Conservation (phyloP, 1,284 basidiomycete species). For the Apiotrichum gamsii region DNA sequence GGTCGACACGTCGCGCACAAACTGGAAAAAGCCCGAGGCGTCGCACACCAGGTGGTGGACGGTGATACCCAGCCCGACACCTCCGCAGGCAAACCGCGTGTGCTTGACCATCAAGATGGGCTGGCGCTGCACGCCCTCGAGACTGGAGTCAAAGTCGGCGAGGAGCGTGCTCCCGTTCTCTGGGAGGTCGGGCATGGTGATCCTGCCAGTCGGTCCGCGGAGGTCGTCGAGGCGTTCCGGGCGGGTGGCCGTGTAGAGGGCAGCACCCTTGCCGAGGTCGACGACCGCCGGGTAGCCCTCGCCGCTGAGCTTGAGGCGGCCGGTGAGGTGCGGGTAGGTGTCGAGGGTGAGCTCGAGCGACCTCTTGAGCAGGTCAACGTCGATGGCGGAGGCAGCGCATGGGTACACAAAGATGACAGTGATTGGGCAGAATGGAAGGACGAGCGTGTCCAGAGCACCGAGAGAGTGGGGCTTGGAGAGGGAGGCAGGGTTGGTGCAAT, state of each 20-base stretch:
- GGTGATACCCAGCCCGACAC: conserved; percentile 24
- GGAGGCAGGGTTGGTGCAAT: no score
- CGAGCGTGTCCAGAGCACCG: conserved; percentile 20
- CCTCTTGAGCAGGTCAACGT: conserved; percentile 4
- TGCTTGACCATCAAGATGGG: conserved; percentile 23
- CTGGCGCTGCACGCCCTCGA: no score
- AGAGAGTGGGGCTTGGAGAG: no score
- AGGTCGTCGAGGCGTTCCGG: no score
- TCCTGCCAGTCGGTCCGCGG: no score
- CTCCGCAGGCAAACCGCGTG: conserved; percentile 24
- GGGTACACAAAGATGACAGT: conserved; percentile 22
- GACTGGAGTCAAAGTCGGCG: no score
- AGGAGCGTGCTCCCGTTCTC: neutral
- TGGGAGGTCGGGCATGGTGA: neutral
- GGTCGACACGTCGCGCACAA: conserved; percentile 17
- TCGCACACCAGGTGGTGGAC: conserved; percentile 21
- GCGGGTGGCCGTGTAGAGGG: no score
- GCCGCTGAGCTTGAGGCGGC: conserved; percentile 11
- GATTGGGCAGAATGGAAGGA: conserved; percentile 18
- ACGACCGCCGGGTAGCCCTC: neutral
- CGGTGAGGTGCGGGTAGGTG: conserved; percentile 27
- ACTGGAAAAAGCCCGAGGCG: conserved; percentile 22
- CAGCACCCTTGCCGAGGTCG: no score
- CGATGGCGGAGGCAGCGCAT: neutral
- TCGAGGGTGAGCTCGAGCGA: conserved; percentile 12